Percentiles rank a stretch among this genome's conserved stretches.
These are phyloP conservation scores for Coniochaeta sp. DNA, from an alignment of 2,329 filamentous ascomycete species.

Conservation along the genomic window DNA sequence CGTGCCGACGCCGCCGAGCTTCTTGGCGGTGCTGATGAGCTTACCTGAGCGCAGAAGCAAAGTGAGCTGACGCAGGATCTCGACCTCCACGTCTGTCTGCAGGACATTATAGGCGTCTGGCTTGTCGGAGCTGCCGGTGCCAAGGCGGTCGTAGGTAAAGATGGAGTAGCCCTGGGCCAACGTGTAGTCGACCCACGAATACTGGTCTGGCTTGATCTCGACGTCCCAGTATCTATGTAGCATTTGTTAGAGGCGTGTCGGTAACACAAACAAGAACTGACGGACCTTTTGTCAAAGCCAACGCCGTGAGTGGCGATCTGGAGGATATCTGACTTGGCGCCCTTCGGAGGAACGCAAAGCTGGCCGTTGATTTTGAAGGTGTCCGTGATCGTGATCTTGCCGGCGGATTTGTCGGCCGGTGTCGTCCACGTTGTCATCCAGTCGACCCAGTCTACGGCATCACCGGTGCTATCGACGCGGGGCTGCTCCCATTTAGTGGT, in stretches of 20 bases:
- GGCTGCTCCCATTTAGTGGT: constrained; percentile 11
- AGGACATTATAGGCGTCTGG: constrained; percentile 46
- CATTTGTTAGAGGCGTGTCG: background rate
- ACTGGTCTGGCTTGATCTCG: constrained; percentile 48
- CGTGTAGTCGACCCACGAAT: constrained; percentile 53
- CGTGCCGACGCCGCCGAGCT: constrained; percentile 12
- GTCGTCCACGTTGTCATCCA: constrained; percentile 12
- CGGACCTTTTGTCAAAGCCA: constrained; percentile 27
- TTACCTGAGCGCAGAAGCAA: constrained; percentile 34
- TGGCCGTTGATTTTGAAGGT: constrained; percentile 14
- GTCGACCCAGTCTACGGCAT: constrained; percentile 17
- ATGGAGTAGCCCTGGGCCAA: constrained; percentile 43
- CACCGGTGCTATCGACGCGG: constrained; percentile 16
- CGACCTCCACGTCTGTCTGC: constrained; percentile 48
- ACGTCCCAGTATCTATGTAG: constrained; percentile 50
- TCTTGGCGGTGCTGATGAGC: constrained; percentile 25
- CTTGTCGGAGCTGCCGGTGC: constrained; percentile 50
- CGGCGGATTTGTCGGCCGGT: constrained; percentile 3
- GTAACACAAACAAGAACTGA: background rate
- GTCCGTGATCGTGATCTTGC: constrained; percentile 6
- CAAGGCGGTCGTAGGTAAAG: constrained; percentile 55
- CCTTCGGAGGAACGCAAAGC: constrained; percentile 13
- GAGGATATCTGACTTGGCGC: constrained; percentile 14
- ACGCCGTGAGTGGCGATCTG: constrained; percentile 35
- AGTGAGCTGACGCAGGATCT: constrained; percentile 50